phyloP scores from a whole-genome alignment of 176 grass and related monocot genomes.

The Oryza officinalis region DNA sequence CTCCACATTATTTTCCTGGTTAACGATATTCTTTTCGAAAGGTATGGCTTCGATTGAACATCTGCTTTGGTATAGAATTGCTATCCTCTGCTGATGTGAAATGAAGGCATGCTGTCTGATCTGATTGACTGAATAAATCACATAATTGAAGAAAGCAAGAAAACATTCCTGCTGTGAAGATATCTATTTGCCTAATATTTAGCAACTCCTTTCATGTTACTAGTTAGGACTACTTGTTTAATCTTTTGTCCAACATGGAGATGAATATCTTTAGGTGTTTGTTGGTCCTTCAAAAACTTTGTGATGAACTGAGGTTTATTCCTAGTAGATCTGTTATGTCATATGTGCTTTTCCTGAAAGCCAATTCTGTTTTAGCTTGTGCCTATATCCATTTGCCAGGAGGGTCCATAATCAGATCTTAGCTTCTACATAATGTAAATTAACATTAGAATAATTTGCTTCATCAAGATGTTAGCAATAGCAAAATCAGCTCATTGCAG shows the following conservation, averaged over 20 bases:
- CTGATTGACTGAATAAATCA: background rate
- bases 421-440: background rate
- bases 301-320: background rate
- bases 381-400: background rate
- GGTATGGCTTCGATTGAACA: constrained; percentile 41
- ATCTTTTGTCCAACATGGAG: background rate
- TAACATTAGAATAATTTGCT: background rate
- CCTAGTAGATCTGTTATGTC: background rate
- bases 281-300: background rate
- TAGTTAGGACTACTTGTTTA: background rate
- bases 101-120: background rate
- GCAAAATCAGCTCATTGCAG: background rate
- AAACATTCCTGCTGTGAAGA: background rate
- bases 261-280: constrained; percentile 1
- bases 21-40: constrained; percentile 98
- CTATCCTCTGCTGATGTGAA: background rate
- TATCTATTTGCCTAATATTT: background rate
- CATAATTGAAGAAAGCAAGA: background rate
- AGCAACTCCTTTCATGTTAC: background rate
- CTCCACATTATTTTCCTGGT: constrained; percentile 92
- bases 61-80: background rate
- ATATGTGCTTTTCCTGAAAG: background rate
- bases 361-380: constrained; percentile 16
- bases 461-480: background rate
- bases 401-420: background rate